phyloP scores from a whole-genome alignment of 2,329 filamentous ascomycete species.

The Coniochaeta prunicola region DNA sequence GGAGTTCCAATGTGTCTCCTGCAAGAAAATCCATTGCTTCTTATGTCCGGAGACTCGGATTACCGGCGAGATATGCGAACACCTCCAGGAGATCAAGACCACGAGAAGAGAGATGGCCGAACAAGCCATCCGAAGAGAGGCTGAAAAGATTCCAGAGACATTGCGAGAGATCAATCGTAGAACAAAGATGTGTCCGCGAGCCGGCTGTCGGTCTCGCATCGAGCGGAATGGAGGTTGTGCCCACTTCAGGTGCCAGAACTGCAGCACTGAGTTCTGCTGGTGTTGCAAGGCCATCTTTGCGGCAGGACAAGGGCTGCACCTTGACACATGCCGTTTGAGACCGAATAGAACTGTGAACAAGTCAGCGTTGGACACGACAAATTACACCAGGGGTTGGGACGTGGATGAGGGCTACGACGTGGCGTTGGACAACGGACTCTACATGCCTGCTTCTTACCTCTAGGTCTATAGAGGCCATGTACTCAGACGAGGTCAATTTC shows the following conservation, averaged over 20 bases:
- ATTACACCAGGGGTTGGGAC: neutral
- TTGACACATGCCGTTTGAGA: neutral
- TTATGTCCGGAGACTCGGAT: neutral
- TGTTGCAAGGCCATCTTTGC: constrained; percentile 1
- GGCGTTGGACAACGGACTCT: neutral
- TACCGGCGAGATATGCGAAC: neutral
- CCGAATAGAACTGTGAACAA: neutral
- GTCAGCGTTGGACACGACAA: neutral
- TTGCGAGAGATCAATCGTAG: neutral
- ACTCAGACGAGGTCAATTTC: no score
- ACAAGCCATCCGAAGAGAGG: neutral
- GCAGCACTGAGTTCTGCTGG: constrained; percentile 2
- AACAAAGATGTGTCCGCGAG: neutral
- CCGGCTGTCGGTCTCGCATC: neutral
- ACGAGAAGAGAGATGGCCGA: neutral
- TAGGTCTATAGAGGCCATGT: neutral
- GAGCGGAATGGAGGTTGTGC: neutral
- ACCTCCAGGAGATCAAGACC: neutral
- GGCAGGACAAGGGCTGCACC: neutral
- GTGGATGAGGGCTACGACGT: constrained; percentile 1
- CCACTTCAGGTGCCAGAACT: constrained; percentile 1
- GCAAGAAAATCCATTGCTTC: neutral
- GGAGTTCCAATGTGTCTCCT: neutral
- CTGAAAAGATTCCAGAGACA: neutral
- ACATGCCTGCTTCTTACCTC: neutral